A percentile compares a stretch with the other conserved stretches of the same genome.
These are phyloP conservation scores for Forsythia suspensa DNA, from an alignment of 257 asterid genomes.

Conservation along the genomic window DNA sequence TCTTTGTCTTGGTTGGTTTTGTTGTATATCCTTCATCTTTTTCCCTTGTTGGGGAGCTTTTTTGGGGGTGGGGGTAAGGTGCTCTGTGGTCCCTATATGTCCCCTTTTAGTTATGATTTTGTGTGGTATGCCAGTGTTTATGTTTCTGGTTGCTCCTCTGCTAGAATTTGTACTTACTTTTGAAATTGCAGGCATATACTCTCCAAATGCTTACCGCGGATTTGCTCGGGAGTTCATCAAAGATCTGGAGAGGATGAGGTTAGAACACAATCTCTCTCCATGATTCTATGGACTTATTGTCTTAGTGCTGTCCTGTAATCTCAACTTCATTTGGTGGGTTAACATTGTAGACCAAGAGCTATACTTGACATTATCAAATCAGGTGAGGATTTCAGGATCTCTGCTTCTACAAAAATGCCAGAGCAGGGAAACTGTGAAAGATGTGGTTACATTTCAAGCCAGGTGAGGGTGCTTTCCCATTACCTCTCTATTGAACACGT, in stretches of 20 bases:
- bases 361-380: conserved; percentile 89
- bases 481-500: neutral
- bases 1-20: neutral
- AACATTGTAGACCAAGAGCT: conserved; percentile 74
- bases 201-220: conserved; percentile 98
- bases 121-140: no score
- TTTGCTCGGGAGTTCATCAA: conserved; percentile 97
- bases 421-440: conserved; percentile 93
- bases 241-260: conserved; percentile 96
- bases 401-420: conserved; percentile 90
- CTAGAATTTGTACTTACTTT: neutral
- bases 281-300: neutral
- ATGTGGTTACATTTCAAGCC: conserved; percentile 98
- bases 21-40: neutral
- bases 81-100: neutral
- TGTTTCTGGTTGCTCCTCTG: conserved; percentile 8
- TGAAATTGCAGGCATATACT: conserved; percentile 70
- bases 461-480: conserved; percentile 49
- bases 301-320: neutral
- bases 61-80: neutral
- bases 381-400: conserved; percentile 95
- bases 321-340: conserved; percentile 1
- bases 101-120: neutral
- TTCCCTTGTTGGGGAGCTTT: neutral
- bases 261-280: neutral